Conservation (phyloP, 208 protist genomes). For the Sergeia podlipaevii region DNA sequence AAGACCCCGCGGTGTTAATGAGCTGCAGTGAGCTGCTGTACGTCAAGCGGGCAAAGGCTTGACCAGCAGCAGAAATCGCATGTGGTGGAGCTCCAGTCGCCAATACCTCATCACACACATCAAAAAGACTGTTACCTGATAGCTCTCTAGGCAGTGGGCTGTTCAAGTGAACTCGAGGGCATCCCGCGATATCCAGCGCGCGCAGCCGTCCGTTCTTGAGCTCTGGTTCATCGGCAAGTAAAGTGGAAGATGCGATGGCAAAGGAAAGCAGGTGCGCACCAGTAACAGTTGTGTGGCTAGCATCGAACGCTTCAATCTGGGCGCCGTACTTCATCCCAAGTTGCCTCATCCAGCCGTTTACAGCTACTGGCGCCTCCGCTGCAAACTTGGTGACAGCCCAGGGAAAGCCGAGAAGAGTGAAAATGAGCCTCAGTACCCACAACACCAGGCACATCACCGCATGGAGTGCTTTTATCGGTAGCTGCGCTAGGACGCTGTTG, state of each 20-base stretch:
- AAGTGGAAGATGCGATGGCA: background rate
- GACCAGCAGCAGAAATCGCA: constrained; percentile 18
- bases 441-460: no score
- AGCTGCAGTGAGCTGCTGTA: constrained; percentile 18
- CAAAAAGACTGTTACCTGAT: no score
- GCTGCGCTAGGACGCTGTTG: no score
- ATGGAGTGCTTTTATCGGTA: no score
- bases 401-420: no score
- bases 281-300: constrained; percentile 40
- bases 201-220: background rate
- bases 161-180: constrained; percentile 23
- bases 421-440: no score
- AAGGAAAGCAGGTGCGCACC: constrained; percentile 40
- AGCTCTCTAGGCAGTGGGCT: no score
- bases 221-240: background rate
- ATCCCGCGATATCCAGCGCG: constrained; percentile 44
- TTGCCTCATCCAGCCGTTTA: background rate
- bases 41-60: constrained; percentile 22
- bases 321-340: background rate
- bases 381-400: no score
- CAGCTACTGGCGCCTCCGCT: no score
- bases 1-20: constrained; percentile 32
- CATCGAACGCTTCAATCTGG: constrained; percentile 30
- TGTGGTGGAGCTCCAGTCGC: background rate
- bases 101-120: background rate